Conservation (phyloP, 345 rosid species). For the Populus ilicifolia region DNA sequence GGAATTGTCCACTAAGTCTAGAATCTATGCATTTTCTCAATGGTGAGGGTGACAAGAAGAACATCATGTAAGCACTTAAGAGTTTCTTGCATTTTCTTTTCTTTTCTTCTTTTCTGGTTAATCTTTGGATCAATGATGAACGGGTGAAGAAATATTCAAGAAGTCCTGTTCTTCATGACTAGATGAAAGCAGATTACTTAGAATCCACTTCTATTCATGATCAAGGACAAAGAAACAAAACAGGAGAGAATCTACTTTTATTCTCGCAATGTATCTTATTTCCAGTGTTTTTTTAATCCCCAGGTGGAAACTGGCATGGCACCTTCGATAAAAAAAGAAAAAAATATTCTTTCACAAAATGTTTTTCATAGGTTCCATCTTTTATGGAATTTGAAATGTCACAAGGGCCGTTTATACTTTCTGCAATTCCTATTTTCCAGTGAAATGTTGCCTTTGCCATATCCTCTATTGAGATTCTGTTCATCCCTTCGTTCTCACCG, state of each 20-base stretch:
- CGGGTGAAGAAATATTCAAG: neutral
- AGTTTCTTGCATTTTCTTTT: slow-evolving; percentile 33
- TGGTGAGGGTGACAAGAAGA: slow-evolving; percentile 12
- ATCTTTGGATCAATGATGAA: neutral
- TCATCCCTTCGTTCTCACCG: neutral
- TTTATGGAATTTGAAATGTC: slow-evolving; percentile 12
- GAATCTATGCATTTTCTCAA: too few species aligned
- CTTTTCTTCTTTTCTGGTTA: neutral
- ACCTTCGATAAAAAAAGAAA: slow-evolving; percentile 6
- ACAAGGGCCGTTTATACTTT: slow-evolving; percentile 2
- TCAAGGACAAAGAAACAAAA: neutral
- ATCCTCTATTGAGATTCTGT: slow-evolving; percentile 4
- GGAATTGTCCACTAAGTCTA: slow-evolving; percentile 19
- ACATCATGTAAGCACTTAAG: neutral
- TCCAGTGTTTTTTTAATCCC: neutral
- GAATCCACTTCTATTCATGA: slow-evolving; percentile 6
- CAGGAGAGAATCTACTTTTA: slow-evolving; percentile 13
- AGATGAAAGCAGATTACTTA: neutral
- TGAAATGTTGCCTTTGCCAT: slow-evolving; percentile 6
- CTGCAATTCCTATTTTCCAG: neutral
- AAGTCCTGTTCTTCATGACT: neutral
- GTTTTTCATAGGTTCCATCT: neutral
- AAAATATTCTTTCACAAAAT: neutral
- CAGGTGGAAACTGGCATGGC: neutral
- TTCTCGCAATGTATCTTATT: neutral